Conservation (phyloP, 2,329 filamentous ascomycete genomes). For the Colletotrichum brevisporum region DNA sequence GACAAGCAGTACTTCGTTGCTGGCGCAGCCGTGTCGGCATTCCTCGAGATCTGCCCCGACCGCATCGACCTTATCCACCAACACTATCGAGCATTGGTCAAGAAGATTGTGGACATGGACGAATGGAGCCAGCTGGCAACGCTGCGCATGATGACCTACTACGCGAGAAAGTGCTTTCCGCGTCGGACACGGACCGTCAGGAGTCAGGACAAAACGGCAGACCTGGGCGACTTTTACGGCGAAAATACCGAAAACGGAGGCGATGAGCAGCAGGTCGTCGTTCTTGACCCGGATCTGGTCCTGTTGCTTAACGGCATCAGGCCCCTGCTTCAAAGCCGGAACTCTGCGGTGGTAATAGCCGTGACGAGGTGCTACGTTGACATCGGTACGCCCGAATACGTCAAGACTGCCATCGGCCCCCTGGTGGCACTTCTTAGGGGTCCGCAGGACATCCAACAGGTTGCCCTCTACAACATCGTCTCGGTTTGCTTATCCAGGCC, state of each 20-base stretch:
- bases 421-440: slow-evolving; percentile 88
- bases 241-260: slow-evolving; percentile 65
- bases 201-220: slow-evolving; percentile 52
- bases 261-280: slow-evolving; percentile 67
- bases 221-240: slow-evolving; percentile 85
- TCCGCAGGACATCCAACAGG: slow-evolving; percentile 87
- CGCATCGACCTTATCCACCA: slow-evolving; percentile 90
- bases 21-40: slow-evolving; percentile 90
- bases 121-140: slow-evolving; percentile 96
- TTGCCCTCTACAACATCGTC: slow-evolving; percentile 94
- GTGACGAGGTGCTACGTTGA: slow-evolving; percentile 89
- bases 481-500: slow-evolving; percentile 87
- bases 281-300: slow-evolving; percentile 86
- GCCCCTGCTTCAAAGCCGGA: slow-evolving; percentile 91
- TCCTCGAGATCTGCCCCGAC: slow-evolving; percentile 90
- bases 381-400: slow-evolving; percentile 83
- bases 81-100: slow-evolving; percentile 87
- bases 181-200: slow-evolving; percentile 72
- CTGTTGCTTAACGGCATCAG: slow-evolving; percentile 84
- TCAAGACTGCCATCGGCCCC: slow-evolving; percentile 83
- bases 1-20: slow-evolving; percentile 98
- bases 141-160: slow-evolving; percentile 84
- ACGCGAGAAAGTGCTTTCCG: slow-evolving; percentile 91
- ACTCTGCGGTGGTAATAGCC: slow-evolving; percentile 91
- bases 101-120: slow-evolving; percentile 98